These are phyloP conservation scores for Lactuca saligna DNA, from an alignment of 129 eudicot species.

Conservation along the genomic window DNA sequence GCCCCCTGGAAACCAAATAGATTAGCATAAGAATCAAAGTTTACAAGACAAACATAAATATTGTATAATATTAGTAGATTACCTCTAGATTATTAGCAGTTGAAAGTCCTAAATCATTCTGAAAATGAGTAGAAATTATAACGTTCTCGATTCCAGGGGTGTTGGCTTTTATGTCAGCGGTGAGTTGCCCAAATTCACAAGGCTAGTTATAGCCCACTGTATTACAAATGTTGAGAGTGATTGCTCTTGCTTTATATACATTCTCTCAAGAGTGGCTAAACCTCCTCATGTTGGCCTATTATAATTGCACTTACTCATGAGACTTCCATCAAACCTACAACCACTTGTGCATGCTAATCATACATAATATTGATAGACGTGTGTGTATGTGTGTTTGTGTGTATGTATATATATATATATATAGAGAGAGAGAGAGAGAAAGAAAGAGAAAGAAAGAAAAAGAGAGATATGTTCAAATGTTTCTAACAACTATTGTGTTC, in stretches of 20 bases:
- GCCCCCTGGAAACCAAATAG: slow-evolving; percentile 59
- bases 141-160: slow-evolving; percentile 87
- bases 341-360: too few relatives aligned
- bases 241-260: slow-evolving; percentile 88
- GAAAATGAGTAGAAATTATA: slow-evolving; percentile 88
- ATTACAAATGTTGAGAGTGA: slow-evolving; percentile 84
- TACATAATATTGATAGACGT: too few relatives aligned
- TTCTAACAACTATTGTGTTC: too few relatives aligned
- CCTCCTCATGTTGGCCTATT: too few relatives aligned
- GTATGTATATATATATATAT: too few relatives aligned
- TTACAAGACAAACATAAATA: background rate
- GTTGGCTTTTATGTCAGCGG: slow-evolving; percentile 83
- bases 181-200: slow-evolving; percentile 74
- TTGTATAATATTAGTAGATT: slow-evolving; percentile 8
- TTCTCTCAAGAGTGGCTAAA: slow-evolving; percentile 75
- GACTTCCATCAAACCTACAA: too few relatives aligned
- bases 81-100: slow-evolving; percentile 89
- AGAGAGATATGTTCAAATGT: too few relatives aligned
- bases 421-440: too few relatives aligned
- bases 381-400: too few relatives aligned
- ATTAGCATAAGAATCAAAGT: background rate
- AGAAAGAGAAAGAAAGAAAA: too few relatives aligned
- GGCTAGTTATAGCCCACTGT: slow-evolving; percentile 81
- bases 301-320: too few relatives aligned
- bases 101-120: slow-evolving; percentile 95